These are phyloP conservation scores for Piloderma croceum DNA, from an alignment of 768 basidiomycete species.

Conservation along the genomic window DNA sequence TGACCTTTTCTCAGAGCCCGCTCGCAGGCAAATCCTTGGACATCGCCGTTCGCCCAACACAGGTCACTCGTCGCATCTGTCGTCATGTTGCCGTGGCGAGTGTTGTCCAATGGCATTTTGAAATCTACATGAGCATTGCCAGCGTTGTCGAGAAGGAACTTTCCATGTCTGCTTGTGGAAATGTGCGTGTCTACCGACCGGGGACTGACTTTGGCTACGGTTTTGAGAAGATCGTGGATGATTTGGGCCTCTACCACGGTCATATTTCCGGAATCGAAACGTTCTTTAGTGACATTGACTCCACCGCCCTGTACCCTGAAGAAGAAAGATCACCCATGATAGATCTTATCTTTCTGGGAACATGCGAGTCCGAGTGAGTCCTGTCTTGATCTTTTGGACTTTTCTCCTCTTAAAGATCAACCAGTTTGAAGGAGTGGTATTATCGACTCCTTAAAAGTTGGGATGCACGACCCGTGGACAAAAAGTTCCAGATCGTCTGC, in stretches of 20 bases:
- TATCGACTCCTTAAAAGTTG: conserved; percentile 28
- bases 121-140: too few relatives aligned
- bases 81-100: too few relatives aligned
- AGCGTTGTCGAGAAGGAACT: too few relatives aligned
- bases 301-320: conserved; percentile 20
- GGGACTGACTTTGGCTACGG: conserved; percentile 24
- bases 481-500: conserved; percentile 39
- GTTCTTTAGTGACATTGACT: too few relatives aligned
- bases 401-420: background rate
- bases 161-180: conserved; percentile 32
- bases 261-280: conserved; percentile 17
- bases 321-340: conserved; percentile 23
- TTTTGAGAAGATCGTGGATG: conserved; percentile 29
- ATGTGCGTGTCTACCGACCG: too few relatives aligned
- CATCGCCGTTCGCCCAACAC: too few relatives aligned
- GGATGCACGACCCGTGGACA: conserved; percentile 28
- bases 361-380: conserved; percentile 41
- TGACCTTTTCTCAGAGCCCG: too few relatives aligned
- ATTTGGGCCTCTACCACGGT: conserved; percentile 27
- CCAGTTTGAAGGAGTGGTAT: conserved; percentile 23
- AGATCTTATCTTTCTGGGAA: conserved; percentile 37
- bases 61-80: too few relatives aligned
- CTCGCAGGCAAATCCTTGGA: too few relatives aligned
- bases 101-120: too few relatives aligned
- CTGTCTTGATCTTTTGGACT: too few relatives aligned